Base-by-base conservation (phyloP, 306 rosid species). In the Lathyrus tuberosus region DNA sequence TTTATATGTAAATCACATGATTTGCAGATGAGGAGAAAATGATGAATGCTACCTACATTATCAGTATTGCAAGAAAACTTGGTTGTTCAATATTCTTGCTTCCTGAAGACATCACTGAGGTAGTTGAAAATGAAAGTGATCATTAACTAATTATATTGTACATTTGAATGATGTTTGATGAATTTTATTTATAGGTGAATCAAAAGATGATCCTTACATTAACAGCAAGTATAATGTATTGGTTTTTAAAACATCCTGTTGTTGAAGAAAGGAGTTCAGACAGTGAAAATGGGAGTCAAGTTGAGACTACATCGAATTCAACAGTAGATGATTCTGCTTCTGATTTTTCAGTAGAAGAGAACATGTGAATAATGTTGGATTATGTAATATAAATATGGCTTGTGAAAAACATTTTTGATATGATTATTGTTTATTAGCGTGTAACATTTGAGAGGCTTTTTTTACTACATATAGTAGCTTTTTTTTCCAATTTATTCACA, bases 131-230 rank as follows among this genome's bases (percentile, higher is more conserved):
- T 63, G 8, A 8, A 20, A 62, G 3, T 62, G 6, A 33, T 33
- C 2, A 33, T 33, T 33, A 33, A 33, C 38, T 33, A 33, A 0
- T 1, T 33, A 33, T 31, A 31, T 5, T 31, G 5, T 38, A 42
- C 14, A 2, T 24, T 41, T 42, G 13, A 33, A 38, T 37, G 65
- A 0, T 44, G 70, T 59, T 17, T 17, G 11, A 0, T 52, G 22
- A n/a, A 43, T 14, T 46, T 46, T 42, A 54, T 60, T 73, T 22
- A 30, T 81, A 93, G 99, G 99, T 94, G 76, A 94, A 94, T 65
- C 97, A 88, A 74, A 94, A 94, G 84, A 94, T 94, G 99, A 88
- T 94, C 77, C 99, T 94, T 31, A 94, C 99, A 2, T 79, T 91
- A 66, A 88, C 97, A 20, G 99, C 99, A 33, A 94, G 97, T 72